Base-by-base conservation (phyloP, 495 filamentous ascomycete species). In the Xylaria nigripes region DNA sequence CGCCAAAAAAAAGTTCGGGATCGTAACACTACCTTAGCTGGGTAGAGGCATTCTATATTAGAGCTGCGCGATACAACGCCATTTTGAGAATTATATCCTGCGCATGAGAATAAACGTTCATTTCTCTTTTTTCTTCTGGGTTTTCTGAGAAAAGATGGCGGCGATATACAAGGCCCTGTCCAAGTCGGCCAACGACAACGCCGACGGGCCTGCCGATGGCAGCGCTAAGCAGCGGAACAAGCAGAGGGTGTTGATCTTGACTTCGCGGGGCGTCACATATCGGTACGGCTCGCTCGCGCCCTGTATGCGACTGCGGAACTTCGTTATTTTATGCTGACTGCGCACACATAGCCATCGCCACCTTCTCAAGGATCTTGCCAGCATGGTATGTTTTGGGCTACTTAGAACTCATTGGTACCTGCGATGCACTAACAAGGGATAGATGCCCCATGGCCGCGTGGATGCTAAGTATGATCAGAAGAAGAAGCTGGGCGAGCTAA, bases 391-490 rank as follows among this genome's bases (percentile, higher is more conserved):
- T 49, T 27, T n/a, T 48, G 10, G 5, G 2, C 47, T 12, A n/a
- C 23, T 30, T 27, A 1, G 15, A 15, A 2, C 4, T 21, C 2
- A 16, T 45, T 5, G 2, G 15, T 24, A 7, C 24, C 9, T 12
- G 38, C 6, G 29, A 41, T 15, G 18, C 41, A 27, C 53, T 55
- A 15, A 50, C 22, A 13, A 10, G 5, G 27, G 27, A 18, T 29
- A 55, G 53, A 83, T 99, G 46, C 93, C 93, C 0, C 93, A 99
- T 63, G 82, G 82, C 34, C 81, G 90, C 62, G 95, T 95, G 72
- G 93, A 99, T 68, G 90, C 86, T 54, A 99, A 99, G 70, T 82
- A 96, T 48, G 92, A 97, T 62, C 93, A 91, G 36, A 96, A 97
- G 70, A 91, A 90, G 49, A 90, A 94, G 62, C 85, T 95, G 54